Percentiles rank a stretch among this genome's conserved stretches.
Conservation (phyloP, 345 rosid genomes). For the Salix arbutifolia region DNA sequence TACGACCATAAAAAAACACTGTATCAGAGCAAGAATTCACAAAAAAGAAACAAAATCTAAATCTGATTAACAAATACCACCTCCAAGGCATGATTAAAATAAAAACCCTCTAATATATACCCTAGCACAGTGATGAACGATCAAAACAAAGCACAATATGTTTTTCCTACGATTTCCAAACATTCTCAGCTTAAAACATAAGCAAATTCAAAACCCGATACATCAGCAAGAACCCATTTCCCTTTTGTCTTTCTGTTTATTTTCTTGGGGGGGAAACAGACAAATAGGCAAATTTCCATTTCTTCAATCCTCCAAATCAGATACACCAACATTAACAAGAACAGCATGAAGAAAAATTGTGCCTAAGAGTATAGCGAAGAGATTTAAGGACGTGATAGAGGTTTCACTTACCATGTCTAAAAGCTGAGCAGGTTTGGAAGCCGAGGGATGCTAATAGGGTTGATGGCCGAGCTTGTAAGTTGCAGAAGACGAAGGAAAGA, state of each 20-base stretch:
- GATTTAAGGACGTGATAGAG: background rate
- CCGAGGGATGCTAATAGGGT: background rate
- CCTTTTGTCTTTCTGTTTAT: background rate
- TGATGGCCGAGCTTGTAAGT: background rate
- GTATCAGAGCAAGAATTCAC: background rate
- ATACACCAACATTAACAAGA: background rate
- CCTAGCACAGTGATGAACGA: background rate
- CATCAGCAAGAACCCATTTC: background rate
- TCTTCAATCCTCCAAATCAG: background rate
- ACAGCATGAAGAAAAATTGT: background rate
- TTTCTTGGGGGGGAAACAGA: background rate
- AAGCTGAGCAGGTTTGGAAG: background rate
- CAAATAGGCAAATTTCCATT: background rate
- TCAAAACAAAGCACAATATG: background rate
- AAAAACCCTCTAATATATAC: background rate
- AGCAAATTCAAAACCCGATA: background rate
- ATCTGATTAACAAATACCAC: background rate
- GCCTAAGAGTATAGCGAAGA: background rate
- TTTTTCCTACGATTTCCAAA: background rate
- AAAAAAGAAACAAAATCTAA: background rate
- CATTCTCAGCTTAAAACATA: background rate
- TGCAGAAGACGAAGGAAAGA: background rate
- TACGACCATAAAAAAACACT: background rate
- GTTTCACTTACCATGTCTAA: constrained; percentile 1
- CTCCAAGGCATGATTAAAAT: background rate